Base-by-base conservation (phyloP, 208 protist genomes). In the Ichthyophonus hoferi region DNA sequence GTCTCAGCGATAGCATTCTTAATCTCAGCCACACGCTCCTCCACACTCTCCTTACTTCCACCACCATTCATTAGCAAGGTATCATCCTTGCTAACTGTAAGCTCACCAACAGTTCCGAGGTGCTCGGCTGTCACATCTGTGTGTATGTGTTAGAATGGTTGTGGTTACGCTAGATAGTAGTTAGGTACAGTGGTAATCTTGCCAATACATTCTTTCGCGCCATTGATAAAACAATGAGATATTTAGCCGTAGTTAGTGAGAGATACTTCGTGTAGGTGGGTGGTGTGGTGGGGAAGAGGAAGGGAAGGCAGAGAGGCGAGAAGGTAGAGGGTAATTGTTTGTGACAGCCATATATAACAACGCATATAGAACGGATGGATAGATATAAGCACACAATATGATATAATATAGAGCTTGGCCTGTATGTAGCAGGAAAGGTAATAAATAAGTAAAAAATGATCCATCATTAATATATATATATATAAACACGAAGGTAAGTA, bases 61-160 rank as follows among this genome's bases (percentile, higher is more conserved):
- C 83, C 93, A 89, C 98, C 98, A 90, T 96, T 97, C 79, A 99
- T 93, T 84, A 99, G 91, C 84, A 99, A 95, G 33, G 98, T 99
- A 89, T 99, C 96, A 91, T 99, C 98, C 93, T 98, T 98, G 43
- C 94, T 96, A 89, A 98, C 92, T 0, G 94, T 95, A 43, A 98
- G 94, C 39, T 92, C 90, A 31, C 58, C 42, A 50, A 92, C 88
- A 31, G 39, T 82, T 33, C 93, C 94, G 0, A 94, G 79, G 33
- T 94, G 90, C 39, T 94, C 93, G 42, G 81, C 24, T 42, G 88
- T 93, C 1, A 95, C 88, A 42, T 91, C 34, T 39, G 87, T 89
- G 40, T 89, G 85, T 39, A 33, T 37, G 85, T 86, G 86, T 88
- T 88, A 34, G 86, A 89, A 34, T 79, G 35, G 33, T 89, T 33